Conservation (phyloP, 208 protist species). For the Leishmania lainsoni region DNA sequence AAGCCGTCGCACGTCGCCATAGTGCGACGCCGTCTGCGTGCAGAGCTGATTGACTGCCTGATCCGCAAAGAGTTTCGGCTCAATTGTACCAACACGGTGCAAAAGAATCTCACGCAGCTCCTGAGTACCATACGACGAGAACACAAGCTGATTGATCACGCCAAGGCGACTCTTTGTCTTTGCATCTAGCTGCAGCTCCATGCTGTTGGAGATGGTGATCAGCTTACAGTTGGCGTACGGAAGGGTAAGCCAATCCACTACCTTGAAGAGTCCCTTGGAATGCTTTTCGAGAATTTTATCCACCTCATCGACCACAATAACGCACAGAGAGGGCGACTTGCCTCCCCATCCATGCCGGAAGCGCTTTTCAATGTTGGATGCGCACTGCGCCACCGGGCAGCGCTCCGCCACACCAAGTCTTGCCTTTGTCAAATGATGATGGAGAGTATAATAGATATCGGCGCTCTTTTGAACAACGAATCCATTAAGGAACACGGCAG, state of each 20-base stretch:
- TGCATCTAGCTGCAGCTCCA: constrained; percentile 83
- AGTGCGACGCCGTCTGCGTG: constrained; percentile 85
- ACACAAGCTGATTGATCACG: constrained; percentile 82
- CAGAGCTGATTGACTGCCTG: constrained; percentile 83
- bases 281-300: constrained; percentile 87
- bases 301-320: constrained; percentile 91
- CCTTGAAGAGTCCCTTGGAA: constrained; percentile 78
- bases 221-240: constrained; percentile 84
- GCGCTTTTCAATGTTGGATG: constrained; percentile 74
- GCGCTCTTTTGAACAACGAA: constrained; percentile 88
- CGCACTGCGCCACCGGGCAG: constrained; percentile 65
- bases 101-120: constrained; percentile 80
- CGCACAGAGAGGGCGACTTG: constrained; percentile 42
- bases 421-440: constrained; percentile 71
- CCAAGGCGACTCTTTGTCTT: constrained; percentile 87
- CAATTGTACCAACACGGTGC: constrained; percentile 56
- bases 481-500: constrained; percentile 88
- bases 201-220: constrained; percentile 89
- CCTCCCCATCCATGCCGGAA: constrained; percentile 75
- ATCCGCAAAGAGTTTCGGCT: constrained; percentile 78
- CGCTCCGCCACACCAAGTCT: constrained; percentile 56
- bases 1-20: constrained; percentile 88
- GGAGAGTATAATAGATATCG: constrained; percentile 89
- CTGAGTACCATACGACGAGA: constrained; percentile 74
- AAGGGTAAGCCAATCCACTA: constrained; percentile 88